These are phyloP conservation scores for Lepidium sativum DNA, from an alignment of 345 rosid genomes.

Conservation along the genomic window DNA sequence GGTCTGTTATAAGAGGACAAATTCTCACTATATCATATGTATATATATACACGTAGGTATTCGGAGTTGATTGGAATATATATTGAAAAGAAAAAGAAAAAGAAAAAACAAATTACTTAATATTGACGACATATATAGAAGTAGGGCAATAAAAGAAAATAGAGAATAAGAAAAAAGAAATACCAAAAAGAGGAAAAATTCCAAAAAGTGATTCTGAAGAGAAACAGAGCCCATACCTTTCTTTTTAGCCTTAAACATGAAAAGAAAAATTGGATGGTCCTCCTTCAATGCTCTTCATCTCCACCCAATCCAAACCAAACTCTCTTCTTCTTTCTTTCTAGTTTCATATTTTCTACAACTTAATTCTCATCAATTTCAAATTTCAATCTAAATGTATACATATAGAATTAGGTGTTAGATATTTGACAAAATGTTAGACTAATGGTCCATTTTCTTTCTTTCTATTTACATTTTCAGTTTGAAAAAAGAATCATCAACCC, in stretches of 20 bases:
- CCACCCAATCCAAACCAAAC: slow-evolving; percentile 27
- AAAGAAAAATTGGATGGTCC: slow-evolving; percentile 33
- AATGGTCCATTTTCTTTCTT: slow-evolving; percentile 34
- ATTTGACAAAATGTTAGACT: slow-evolving; percentile 28
- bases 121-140: neutral
- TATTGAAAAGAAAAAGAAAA: neutral
- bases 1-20: too few relatives aligned
- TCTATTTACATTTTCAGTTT: slow-evolving; percentile 23
- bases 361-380: slow-evolving; percentile 7
- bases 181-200: slow-evolving; percentile 18
- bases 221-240: slow-evolving; percentile 28
- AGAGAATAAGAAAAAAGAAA: neutral
- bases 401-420: slow-evolving; percentile 7
- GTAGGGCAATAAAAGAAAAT: slow-evolving; percentile 11
- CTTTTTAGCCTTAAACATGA: slow-evolving; percentile 27
- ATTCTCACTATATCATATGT: too few relatives aligned
- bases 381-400: slow-evolving; percentile 1
- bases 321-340: neutral
- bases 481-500: slow-evolving; percentile 27
- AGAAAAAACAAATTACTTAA: neutral
- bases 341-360: neutral
- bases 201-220: slow-evolving; percentile 26
- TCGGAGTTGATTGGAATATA: neutral
- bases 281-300: slow-evolving; percentile 24
- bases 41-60: too few relatives aligned